Evolutionary conservation across 805 yeast genomes (phyloP).

Genomic region (Wickerhamomyces ciferrii): DNA sequence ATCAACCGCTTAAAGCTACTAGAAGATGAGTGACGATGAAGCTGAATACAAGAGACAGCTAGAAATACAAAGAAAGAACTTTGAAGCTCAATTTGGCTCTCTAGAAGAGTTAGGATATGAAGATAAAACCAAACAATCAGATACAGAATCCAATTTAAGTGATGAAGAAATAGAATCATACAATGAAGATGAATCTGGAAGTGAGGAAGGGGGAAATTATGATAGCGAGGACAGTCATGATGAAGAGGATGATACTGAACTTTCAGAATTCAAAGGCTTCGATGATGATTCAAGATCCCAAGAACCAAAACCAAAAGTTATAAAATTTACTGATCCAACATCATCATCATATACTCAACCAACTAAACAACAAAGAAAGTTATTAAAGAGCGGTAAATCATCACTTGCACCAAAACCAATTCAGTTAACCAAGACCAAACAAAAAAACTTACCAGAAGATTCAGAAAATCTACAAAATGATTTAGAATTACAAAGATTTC

Average conservation of each 20-base stretch:
- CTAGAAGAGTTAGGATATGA: slow-evolving; percentile 49
- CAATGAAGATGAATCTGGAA: slow-evolving; percentile 12
- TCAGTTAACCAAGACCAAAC: slow-evolving; percentile 2
- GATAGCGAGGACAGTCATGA: slow-evolving; percentile 14
- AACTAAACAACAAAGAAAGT: slow-evolving; percentile 44
- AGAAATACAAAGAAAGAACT: slow-evolving; percentile 51
- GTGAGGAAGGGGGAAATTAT: slow-evolving; percentile 22
- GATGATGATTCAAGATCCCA: slow-evolving; percentile 12
- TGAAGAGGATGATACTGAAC: no score
- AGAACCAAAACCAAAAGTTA: slow-evolving; percentile 13
- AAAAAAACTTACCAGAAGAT: slow-evolving; percentile 27
- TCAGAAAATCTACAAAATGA: slow-evolving; percentile 61
- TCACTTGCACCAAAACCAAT: slow-evolving; percentile 26
- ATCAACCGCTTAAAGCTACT: no score
- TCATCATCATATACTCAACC: slow-evolving; percentile 24
- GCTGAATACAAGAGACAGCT: slow-evolving; percentile 19
- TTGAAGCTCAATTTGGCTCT: slow-evolving; percentile 62
- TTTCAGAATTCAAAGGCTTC: slow-evolving; percentile 18
- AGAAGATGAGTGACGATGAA: slow-evolving; percentile 6
- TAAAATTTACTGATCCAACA: slow-evolving; percentile 36
- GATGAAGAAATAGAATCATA: slow-evolving; percentile 20
- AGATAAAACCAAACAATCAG: slow-evolving; percentile 31
- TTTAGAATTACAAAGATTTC: slow-evolving; percentile 62
- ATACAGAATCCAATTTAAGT: slow-evolving; percentile 4
- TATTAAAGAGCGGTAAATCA: slow-evolving; percentile 56